phyloP scores from a whole-genome alignment of 2,329 filamentous ascomycete species.

The Alternaria burnsii region DNA sequence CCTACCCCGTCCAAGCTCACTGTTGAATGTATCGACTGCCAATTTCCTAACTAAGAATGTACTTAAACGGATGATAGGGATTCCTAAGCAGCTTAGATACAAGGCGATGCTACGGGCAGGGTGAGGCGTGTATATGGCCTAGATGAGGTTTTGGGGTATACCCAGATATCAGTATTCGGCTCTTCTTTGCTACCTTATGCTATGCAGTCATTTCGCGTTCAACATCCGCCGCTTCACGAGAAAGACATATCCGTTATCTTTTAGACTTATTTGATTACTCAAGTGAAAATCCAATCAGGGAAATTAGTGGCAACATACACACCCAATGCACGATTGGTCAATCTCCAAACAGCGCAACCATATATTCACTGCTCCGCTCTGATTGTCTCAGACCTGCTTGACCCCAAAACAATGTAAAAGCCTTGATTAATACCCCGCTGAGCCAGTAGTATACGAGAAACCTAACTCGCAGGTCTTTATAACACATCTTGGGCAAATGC shows the following conservation, averaged over 20 bases:
- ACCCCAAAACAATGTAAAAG: background rate
- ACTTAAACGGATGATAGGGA: background rate
- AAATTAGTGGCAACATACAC: background rate
- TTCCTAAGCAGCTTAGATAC: background rate
- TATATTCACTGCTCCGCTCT: background rate
- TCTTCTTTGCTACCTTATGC: background rate
- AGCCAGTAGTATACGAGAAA: background rate
- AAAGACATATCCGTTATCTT: background rate
- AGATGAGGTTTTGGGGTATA: background rate
- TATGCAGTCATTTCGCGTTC: background rate
- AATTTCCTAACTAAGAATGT: slow-evolving; percentile 5
- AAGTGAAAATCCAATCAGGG: background rate
- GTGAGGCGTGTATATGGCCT: background rate
- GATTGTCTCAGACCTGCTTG: background rate
- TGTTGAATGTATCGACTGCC: slow-evolving; percentile 9
- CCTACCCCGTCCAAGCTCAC: background rate
- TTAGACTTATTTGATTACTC: background rate
- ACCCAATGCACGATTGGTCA: background rate
- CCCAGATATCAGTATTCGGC: background rate
- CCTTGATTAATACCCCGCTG: background rate
- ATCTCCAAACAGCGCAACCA: background rate
- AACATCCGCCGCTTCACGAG: background rate
- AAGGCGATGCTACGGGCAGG: background rate
- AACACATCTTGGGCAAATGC: background rate
- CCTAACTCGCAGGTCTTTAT: no score